These are phyloP conservation scores for Elsinoe perseae DNA, from an alignment of 2,329 filamentous ascomycete genomes.

Conservation along the genomic window DNA sequence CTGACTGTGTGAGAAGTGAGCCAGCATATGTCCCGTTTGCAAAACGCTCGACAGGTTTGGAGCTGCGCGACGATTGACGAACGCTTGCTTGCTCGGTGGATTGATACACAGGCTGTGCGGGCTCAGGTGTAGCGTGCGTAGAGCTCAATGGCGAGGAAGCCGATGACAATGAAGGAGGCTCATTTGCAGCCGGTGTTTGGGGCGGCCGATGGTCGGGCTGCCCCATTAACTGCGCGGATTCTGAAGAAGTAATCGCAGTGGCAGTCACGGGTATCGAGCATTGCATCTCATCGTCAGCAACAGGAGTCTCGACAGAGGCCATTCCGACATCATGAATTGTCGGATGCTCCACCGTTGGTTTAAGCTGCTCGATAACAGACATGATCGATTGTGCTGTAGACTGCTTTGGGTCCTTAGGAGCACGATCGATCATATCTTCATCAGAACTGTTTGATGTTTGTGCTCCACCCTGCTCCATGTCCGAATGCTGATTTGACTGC, in stretches of 20 bases:
- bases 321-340: no score
- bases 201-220: neutral
- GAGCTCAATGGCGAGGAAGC: conserved; percentile 15
- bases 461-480: neutral
- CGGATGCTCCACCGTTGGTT: neutral
- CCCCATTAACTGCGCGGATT: neutral
- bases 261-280: neutral
- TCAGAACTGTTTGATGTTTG: neutral
- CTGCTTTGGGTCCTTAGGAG: neutral
- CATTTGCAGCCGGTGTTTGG: conserved; percentile 8
- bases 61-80: conserved; percentile 19
- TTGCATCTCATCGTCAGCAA: neutral
- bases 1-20: conserved; percentile 13
- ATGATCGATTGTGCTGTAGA: neutral
- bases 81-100: neutral
- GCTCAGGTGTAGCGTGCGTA: conserved; percentile 13
- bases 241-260: neutral
- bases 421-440: neutral
- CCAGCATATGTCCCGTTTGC: neutral
- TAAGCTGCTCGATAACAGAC: neutral
- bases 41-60: conserved; percentile 20
- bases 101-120: neutral
- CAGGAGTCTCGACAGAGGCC: neutral
- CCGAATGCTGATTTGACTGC: neutral
- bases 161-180: conserved; percentile 15